phyloP scores from a whole-genome alignment of 495 filamentous ascomycete species.

The Filosporella fistucella region DNA sequence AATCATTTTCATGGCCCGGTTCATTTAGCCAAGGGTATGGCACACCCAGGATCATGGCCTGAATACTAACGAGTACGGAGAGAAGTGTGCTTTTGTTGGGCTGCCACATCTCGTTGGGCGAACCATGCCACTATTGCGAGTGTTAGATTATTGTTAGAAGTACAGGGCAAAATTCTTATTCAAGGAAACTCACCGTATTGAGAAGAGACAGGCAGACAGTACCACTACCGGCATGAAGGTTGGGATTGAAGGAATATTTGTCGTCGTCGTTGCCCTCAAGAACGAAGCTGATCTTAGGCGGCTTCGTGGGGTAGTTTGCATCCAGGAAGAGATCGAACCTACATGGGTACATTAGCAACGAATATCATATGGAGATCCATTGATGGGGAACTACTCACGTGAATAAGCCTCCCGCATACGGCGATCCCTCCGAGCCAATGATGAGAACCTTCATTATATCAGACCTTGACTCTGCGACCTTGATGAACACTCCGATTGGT shows the following conservation, averaged over 20 bases:
- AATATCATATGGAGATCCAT: not conserved
- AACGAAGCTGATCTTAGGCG: conserved; percentile 46
- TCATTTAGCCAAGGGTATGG: conserved; percentile 53
- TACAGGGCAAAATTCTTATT: no score
- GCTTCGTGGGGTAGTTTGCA: conserved; percentile 38
- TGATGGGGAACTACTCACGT: conserved; percentile 29
- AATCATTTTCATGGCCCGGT: conserved; percentile 36
- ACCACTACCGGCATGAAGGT: conserved; percentile 52
- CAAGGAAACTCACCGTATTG: no score
- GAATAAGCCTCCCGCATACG: conserved; percentile 58
- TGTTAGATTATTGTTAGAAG: no score
- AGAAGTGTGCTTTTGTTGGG: conserved; percentile 49
- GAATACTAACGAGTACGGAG: conserved; percentile 56
- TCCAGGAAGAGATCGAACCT: conserved; percentile 50
- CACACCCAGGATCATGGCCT: conserved; percentile 56
- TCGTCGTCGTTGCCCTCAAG: conserved; percentile 41
- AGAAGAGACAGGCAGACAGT: conserved; percentile 56
- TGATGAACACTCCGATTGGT: conserved; percentile 55
- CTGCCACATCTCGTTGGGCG: conserved; percentile 40
- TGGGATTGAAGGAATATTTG: conserved; percentile 48
- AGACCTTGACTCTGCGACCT: conserved; percentile 42
- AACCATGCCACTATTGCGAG: conserved; percentile 51
- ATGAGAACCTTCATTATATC: conserved; percentile 58
- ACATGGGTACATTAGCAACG: not conserved
- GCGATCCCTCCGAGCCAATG: conserved; percentile 48